Base-by-base conservation (phyloP, 495 filamentous ascomycete species). In the Penicillium diatomitis region DNA sequence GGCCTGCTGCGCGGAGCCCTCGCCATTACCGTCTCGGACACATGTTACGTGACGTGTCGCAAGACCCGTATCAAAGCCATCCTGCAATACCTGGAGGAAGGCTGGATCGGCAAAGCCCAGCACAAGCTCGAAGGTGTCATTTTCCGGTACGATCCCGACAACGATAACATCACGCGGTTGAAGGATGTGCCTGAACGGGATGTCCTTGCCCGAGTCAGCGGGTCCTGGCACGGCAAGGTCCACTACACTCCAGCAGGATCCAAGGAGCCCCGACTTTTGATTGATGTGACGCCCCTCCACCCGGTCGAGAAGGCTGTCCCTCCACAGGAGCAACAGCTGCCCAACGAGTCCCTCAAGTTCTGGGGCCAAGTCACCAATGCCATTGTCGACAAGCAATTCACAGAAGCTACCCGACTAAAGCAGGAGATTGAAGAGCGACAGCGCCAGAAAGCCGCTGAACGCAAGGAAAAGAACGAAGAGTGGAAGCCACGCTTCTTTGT, bases 401-500 rank as follows among this genome's bases (percentile, higher is more conserved):
- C 77, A 38, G 80, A 84, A 52, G 92, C 92, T 9, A 97, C 91
- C 40, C 81, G 79, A 35, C 66, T 90, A 38, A 98, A 98, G 68
- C 79, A 88, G 40, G 88, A 95, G 55, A 80, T 98, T 8, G 91
- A 98, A 66, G 90, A 98, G 58, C 77, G 80, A 12, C 91, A 98
- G 65, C 77, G 91, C 33, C 77, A 86, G 55, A 88, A 85, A 65
- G 89, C 88, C 2, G 79, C 85, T n/a, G 82, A 88, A 52, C 75
- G 91, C 29, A 82, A 87, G 51, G 73, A 70, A 8, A 75, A 73
- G 7, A 73, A 78, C 11, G 75, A 77, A 42, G 73, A 82, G 11
- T 97, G 87, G 86, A 75, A 83, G 50, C 92, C 92, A n/a, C 74
- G 88, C 28, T 98, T 96, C 67, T 98, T 98, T 63, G 85, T 80